Conservation (phyloP, 1,139 yeast genomes). For the Lodderomyces elongisporus region DNA sequence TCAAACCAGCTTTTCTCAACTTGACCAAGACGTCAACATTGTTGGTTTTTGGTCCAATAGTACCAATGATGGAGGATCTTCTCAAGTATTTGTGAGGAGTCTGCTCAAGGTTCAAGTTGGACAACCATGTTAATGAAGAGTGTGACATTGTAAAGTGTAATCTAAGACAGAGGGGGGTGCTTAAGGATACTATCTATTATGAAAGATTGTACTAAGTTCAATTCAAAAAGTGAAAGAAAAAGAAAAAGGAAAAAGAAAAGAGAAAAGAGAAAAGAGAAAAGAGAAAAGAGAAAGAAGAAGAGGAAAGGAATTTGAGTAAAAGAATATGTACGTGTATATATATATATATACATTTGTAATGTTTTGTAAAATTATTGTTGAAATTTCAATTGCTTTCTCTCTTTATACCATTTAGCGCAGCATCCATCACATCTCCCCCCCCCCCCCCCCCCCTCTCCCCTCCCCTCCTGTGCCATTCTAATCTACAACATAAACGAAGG, state of each 20-base stretch:
- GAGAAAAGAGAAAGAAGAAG: constrained; percentile 1
- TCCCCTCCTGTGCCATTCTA: no score
- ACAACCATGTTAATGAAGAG: constrained; percentile 63
- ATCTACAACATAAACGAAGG: no score
- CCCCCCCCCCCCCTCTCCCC: no score
- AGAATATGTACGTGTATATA: no score
- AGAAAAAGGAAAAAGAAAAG: background rate
- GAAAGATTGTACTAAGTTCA: no score
- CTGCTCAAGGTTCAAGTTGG: constrained; percentile 68
- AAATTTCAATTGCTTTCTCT: no score
- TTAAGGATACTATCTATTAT: no score
- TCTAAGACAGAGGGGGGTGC: constrained; percentile 1
- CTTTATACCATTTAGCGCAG: no score
- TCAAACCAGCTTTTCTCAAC: constrained; percentile 94
- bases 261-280: constrained; percentile 3
- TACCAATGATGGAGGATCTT: constrained; percentile 95
- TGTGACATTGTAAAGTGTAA: constrained; percentile 19
- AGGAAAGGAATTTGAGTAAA: no score
- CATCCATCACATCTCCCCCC: no score
- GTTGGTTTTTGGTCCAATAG: constrained; percentile 98
- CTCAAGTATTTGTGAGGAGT: constrained; percentile 84
- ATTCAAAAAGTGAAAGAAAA: background rate
- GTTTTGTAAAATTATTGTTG: no score
- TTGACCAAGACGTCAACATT: constrained; percentile 76
- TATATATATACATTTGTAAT: no score